Evolutionary conservation across 108 stramenopile genomes (phyloP).

Genomic region (Nitzschia palea): DNA sequence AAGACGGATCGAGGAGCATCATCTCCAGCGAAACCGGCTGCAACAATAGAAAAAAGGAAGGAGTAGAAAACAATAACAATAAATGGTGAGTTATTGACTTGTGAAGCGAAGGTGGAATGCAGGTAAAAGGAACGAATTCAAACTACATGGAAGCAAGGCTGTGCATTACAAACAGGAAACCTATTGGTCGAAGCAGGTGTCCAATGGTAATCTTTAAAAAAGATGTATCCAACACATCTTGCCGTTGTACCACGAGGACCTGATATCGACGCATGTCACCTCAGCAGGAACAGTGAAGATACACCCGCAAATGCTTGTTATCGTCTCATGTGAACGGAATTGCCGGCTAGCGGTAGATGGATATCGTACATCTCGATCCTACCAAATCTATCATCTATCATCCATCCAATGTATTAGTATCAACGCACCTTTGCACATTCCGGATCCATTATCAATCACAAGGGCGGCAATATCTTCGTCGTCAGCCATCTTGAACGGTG

Average conservation of each 20-base stretch:
- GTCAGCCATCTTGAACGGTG: constrained; percentile 75
- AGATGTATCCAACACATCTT: not conserved
- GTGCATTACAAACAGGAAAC: no score
- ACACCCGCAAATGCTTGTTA: not conserved
- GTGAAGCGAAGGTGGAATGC: not conserved
- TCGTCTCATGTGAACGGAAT: not conserved
- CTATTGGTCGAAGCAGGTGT: no score
- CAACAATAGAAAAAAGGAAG: not conserved
- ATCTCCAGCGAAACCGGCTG: constrained; percentile 94
- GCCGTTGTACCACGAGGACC: not conserved
- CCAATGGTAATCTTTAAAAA: no score
- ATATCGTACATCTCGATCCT: not conserved
- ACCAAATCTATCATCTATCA: not conserved
- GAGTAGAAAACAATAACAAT: constrained; percentile 3
- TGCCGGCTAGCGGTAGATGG: not conserved
- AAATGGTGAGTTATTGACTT: not conserved
- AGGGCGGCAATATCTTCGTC: constrained; percentile 94
- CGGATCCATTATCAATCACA: constrained; percentile 95
- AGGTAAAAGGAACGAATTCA: not conserved
- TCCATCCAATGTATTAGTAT: not conserved
- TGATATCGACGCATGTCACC: not conserved
- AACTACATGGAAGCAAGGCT: not conserved
- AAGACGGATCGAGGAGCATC: constrained; percentile 96
- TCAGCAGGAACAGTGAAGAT: not conserved
- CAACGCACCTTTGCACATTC: constrained; percentile 93